These are phyloP conservation scores for Flaveria floridana DNA, from an alignment of 140 eudicot species.

Conservation along the genomic window DNA sequence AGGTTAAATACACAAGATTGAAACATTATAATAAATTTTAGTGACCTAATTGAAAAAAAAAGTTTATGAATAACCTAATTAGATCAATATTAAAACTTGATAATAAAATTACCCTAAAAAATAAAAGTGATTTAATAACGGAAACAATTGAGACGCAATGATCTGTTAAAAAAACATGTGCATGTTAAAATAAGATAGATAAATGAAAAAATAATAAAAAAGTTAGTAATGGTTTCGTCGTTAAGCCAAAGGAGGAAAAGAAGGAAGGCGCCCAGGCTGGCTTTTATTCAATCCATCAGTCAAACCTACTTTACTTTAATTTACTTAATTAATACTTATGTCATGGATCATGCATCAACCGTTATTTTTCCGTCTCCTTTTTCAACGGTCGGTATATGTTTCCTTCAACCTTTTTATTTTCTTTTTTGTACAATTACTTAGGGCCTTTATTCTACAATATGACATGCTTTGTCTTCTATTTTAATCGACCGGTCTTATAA, in stretches of 20 bases:
- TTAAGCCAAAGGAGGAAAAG: slow-evolving; percentile 15
- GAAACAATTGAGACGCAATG: too few relatives aligned
- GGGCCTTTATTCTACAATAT: too few relatives aligned
- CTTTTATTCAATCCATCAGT: slow-evolving; percentile 24
- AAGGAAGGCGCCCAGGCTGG: slow-evolving; percentile 36
- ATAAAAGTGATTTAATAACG: too few relatives aligned
- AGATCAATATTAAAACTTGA: too few relatives aligned
- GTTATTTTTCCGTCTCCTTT: slow-evolving; percentile 12
- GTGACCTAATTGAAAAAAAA: too few relatives aligned
- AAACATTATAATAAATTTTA: too few relatives aligned
- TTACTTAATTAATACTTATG: background rate
- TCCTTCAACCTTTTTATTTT: background rate
- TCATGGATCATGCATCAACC: slow-evolving; percentile 25
- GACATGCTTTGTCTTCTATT: too few relatives aligned
- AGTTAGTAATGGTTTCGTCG: slow-evolving; percentile 14
- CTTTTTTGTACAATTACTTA: too few relatives aligned
- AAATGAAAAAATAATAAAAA: background rate
- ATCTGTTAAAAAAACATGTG: slow-evolving; percentile 1
- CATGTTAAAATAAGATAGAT: background rate
- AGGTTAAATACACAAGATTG: too few relatives aligned
- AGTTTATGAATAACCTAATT: too few relatives aligned
- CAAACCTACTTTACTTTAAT: slow-evolving; percentile 13
- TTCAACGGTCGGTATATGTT: slow-evolving; percentile 26
- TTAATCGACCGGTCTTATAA: too few relatives aligned
- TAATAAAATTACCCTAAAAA: too few relatives aligned